A percentile compares a stretch with the other conserved stretches of the same genome.
These are phyloP conservation scores for Aegilops umbellulata DNA, from an alignment of 176 grass and related monocot species.

Conservation along the genomic window DNA sequence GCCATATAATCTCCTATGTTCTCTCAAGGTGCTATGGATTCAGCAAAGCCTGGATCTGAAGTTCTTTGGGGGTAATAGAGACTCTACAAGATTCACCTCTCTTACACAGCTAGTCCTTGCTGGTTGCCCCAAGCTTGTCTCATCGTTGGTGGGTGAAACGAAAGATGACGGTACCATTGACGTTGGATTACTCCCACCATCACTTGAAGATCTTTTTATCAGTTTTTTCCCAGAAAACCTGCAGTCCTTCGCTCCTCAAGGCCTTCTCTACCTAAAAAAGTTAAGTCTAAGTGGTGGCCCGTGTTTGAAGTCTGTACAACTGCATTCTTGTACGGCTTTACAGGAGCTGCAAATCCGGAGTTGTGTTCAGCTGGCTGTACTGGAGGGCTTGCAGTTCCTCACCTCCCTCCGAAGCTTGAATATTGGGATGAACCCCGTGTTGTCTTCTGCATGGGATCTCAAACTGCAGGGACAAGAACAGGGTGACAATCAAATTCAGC, in stretches of 20 bases:
- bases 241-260: neutral
- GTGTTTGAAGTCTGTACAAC: neutral
- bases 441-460: neutral
- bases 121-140: neutral
- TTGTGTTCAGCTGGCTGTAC: neutral
- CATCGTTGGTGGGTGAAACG: neutral
- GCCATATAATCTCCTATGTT: neutral
- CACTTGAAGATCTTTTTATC: neutral
- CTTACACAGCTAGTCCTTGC: rapidly evolving
- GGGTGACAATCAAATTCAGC: neutral
- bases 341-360: rapidly evolving
- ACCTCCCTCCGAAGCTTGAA: neutral
- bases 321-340: conserved; percentile 5
- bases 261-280: neutral
- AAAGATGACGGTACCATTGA: neutral
- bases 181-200: neutral
- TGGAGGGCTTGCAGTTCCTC: conserved; percentile 26
- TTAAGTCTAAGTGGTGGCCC: rapidly evolving
- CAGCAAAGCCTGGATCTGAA: rapidly evolving
- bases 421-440: neutral
- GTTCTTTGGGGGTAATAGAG: neutral
- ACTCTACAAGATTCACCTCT: neutral
- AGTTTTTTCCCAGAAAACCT: neutral
- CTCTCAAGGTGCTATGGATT: neutral
- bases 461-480: neutral